Evolutionary conservation across 1,139 yeast genomes (phyloP).

Genomic region (Geotrichum carabidarum): DNA sequence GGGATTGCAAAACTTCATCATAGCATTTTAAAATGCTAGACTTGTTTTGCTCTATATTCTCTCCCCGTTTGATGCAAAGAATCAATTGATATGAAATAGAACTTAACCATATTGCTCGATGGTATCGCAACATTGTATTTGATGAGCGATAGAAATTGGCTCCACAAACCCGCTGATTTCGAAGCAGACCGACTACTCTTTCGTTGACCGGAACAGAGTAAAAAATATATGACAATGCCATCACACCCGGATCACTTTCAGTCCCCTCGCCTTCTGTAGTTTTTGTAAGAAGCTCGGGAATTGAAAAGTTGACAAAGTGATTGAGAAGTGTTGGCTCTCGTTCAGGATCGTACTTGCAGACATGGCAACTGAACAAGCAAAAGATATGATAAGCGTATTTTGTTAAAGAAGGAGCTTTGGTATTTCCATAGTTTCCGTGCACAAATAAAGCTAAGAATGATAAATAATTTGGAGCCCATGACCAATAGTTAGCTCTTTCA

Average conservation of each 20-base stretch:
- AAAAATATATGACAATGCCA: slow-evolving; percentile 12
- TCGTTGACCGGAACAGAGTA: slow-evolving; percentile 10
- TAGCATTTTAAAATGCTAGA: slow-evolving; percentile 5
- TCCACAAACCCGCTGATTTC: not conserved
- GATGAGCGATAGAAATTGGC: slow-evolving; percentile 2
- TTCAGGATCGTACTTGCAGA: slow-evolving; percentile 13
- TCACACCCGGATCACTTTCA: not conserved
- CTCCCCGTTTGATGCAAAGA: slow-evolving; percentile 7
- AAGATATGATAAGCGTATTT: slow-evolving; percentile 7
- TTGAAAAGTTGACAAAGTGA: slow-evolving; percentile 10
- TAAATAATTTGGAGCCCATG: slow-evolving; percentile 17
- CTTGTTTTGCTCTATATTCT: slow-evolving; percentile 8
- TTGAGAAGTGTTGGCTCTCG: slow-evolving; percentile 6
- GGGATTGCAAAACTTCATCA: slow-evolving; percentile 11
- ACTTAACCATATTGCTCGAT: slow-evolving; percentile 15
- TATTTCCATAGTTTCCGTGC: slow-evolving; percentile 4
- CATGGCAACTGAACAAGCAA: slow-evolving; percentile 12
- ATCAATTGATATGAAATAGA: slow-evolving; percentile 11
- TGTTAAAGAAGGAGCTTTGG: not conserved
- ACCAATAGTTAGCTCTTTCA: slow-evolving; percentile 15
- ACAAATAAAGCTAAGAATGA: slow-evolving; percentile 12
- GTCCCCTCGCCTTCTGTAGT: not conserved
- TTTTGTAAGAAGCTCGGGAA: slow-evolving; percentile 4
- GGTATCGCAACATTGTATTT: slow-evolving; percentile 4
- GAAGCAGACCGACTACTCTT: not conserved